Percentiles rank a stretch among this genome's conserved stretches.
phyloP scores from a whole-genome alignment of 23 red algal species.

The Cyanidioschyzon merolae region DNA sequence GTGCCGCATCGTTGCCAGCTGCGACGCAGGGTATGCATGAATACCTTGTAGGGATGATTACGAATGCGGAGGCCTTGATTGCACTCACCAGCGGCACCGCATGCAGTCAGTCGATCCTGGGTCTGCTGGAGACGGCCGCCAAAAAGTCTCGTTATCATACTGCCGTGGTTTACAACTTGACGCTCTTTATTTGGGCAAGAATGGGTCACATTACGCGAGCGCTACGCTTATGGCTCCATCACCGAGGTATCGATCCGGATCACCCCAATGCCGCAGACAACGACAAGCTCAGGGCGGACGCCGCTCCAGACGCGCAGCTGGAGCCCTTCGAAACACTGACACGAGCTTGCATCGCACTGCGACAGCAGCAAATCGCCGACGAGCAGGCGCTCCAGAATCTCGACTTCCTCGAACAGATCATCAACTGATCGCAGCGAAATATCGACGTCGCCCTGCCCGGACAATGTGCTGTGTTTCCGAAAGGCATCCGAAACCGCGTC shows the following conservation, averaged over 20 bases:
- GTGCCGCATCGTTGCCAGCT: background rate
- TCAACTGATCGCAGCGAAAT: too few species aligned
- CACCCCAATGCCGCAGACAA: background rate
- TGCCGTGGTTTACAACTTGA: background rate
- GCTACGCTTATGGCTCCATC: background rate
- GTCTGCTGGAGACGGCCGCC: background rate
- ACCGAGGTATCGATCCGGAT: background rate
- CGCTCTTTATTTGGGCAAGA: background rate
- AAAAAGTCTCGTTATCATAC: background rate
- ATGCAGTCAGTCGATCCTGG: background rate
- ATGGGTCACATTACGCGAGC: background rate
- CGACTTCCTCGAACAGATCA: background rate
- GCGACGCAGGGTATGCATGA: background rate
- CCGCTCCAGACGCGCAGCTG: background rate
- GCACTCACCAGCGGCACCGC: background rate
- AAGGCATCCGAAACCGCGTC: too few species aligned
- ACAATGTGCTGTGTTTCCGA: too few species aligned
- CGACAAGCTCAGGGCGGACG: background rate
- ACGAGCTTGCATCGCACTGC: background rate
- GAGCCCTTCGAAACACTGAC: background rate
- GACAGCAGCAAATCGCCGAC: conserved; percentile 3
- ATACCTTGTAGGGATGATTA: background rate
- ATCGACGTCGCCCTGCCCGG: too few species aligned
- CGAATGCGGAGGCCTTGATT: background rate
- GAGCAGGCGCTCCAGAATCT: background rate